A percentile compares a stretch with the other conserved stretches of the same genome.
These are phyloP conservation scores for Periconia macrospinosa DNA, from an alignment of 2,329 filamentous ascomycete genomes.

Conservation along the genomic window DNA sequence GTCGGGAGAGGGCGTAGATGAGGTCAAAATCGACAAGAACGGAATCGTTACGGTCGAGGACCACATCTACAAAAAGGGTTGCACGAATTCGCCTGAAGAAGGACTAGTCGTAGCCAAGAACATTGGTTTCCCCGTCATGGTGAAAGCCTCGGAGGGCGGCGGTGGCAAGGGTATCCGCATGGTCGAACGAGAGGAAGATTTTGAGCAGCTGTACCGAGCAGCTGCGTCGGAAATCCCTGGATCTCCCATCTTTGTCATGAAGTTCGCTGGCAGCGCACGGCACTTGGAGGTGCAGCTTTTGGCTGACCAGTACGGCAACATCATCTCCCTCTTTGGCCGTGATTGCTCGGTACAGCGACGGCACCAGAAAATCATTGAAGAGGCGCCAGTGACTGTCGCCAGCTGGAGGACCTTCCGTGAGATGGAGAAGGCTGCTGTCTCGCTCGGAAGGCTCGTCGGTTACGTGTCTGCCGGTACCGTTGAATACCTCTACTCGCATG, in stretches of 20 bases:
- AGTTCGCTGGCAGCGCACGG: slow-evolving; percentile 92
- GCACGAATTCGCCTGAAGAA: slow-evolving; percentile 86
- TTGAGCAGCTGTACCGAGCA: slow-evolving; percentile 86
- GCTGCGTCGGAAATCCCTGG: slow-evolving; percentile 97
- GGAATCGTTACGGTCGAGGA: slow-evolving; percentile 93
- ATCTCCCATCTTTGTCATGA: slow-evolving; percentile 99
- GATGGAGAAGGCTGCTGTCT: slow-evolving; percentile 96
- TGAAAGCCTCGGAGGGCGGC: slow-evolving; percentile 99
- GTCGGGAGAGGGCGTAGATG: slow-evolving; percentile 89
- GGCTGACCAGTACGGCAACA: slow-evolving; percentile 99
- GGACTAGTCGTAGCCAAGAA: slow-evolving; percentile 82
- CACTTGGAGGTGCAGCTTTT: slow-evolving; percentile 97
- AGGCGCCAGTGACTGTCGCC: slow-evolving; percentile 96
- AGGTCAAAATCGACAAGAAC: slow-evolving; percentile 75
- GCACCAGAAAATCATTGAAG: slow-evolving; percentile 99
- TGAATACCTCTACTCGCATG: slow-evolving; percentile 97
- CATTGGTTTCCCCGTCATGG: slow-evolving; percentile 99
- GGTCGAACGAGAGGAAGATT: slow-evolving; percentile 81
- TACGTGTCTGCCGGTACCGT: slow-evolving; percentile 99
- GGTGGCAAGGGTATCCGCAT: slow-evolving; percentile 99
- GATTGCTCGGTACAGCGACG: slow-evolving; percentile 98
- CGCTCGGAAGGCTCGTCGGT: slow-evolving; percentile 88
- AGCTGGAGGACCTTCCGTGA: slow-evolving; percentile 85
- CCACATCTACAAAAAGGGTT: slow-evolving; percentile 84
- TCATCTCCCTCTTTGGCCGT: slow-evolving; percentile 97